Conservation (phyloP, 148 eudicot species). For the Gaultheria prostrata region DNA sequence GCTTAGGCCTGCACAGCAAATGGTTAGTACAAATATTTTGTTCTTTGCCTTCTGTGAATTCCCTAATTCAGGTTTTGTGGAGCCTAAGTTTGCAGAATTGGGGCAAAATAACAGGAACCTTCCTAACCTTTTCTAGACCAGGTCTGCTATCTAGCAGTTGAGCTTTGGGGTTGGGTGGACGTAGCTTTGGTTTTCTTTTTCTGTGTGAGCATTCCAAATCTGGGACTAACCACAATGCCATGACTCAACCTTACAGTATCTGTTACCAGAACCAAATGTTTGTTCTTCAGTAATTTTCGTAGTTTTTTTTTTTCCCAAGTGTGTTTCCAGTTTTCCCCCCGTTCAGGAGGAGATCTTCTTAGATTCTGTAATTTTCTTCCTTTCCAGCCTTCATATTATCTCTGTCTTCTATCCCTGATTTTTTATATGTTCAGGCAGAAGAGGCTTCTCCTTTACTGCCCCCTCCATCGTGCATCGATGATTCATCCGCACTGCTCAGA, state of each 20-base stretch:
- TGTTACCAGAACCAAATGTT: neutral
- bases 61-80: neutral
- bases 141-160: neutral
- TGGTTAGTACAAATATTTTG: slow-evolving; percentile 37
- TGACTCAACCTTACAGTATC: neutral
- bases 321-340: neutral
- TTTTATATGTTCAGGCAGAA: slow-evolving; percentile 33
- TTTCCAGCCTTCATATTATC: neutral
- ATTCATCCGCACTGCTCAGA: slow-evolving; percentile 59
- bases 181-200: neutral
- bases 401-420: neutral
- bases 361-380: neutral
- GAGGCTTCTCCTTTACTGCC: slow-evolving; percentile 32
- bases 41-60: neutral
- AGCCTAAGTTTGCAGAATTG: slow-evolving; percentile 7
- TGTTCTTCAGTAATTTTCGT: neutral
- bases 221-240: neutral
- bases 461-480: slow-evolving; percentile 55
- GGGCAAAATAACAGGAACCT: slow-evolving; percentile 5
- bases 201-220: neutral
- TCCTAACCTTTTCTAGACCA: neutral
- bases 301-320: neutral
- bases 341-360: neutral
- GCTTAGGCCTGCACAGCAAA: slow-evolving; percentile 41
- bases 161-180: neutral